A percentile compares a stretch with the other conserved stretches of the same genome.
These are phyloP conservation scores for Xylaria nigripes DNA, from an alignment of 495 filamentous ascomycete species.

Conservation along the genomic window DNA sequence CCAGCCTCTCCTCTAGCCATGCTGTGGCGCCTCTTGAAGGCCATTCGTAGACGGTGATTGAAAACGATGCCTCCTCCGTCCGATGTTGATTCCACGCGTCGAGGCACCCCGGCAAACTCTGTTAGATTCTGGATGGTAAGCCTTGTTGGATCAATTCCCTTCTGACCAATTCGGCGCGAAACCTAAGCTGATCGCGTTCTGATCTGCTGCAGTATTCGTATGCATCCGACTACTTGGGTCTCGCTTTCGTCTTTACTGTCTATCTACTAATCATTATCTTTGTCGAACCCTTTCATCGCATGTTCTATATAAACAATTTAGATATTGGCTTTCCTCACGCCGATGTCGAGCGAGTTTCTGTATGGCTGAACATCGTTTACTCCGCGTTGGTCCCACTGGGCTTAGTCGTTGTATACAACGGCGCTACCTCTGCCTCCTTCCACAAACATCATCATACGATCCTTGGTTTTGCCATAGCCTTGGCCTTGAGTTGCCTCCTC, in stretches of 20 bases:
- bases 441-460: slow-evolving; percentile 85
- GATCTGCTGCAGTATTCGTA: slow-evolving; percentile 56
- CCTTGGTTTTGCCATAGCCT: slow-evolving; percentile 66
- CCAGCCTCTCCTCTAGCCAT: slow-evolving; percentile 11
- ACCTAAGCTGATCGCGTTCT: not conserved
- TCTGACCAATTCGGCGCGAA: not conserved
- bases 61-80: slow-evolving; percentile 32
- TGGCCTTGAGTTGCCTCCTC: slow-evolving; percentile 71
- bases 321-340: slow-evolving; percentile 83
- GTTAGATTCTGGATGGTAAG: slow-evolving; percentile 45
- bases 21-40: slow-evolving; percentile 27
- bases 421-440: slow-evolving; percentile 46
- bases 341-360: slow-evolving; percentile 72
- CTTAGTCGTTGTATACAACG: slow-evolving; percentile 57
- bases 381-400: slow-evolving; percentile 61
- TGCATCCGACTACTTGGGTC: slow-evolving; percentile 76
- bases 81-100: slow-evolving; percentile 12
- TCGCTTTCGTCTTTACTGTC: slow-evolving; percentile 55
- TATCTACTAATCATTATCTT: slow-evolving; percentile 64
- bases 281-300: slow-evolving; percentile 79
- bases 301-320: slow-evolving; percentile 74
- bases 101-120: slow-evolving; percentile 31
- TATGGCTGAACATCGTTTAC: slow-evolving; percentile 70
- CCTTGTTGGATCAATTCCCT: not conserved
- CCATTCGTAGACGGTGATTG: slow-evolving; percentile 40